Conservation (phyloP, 345 rosid species). For the Nephelium lappaceum region DNA sequence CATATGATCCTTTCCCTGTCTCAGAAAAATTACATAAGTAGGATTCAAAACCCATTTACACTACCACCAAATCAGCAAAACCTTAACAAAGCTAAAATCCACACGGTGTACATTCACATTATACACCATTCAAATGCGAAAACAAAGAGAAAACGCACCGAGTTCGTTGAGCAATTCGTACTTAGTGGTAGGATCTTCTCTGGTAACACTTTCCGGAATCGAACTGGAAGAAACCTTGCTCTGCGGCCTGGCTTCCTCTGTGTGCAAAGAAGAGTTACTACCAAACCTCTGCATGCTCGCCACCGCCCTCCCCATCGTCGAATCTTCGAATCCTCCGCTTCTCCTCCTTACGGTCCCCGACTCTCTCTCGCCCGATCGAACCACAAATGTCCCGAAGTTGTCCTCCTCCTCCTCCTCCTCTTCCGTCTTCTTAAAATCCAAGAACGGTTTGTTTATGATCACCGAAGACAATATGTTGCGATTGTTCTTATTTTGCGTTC, state of each 20-base stretch:
- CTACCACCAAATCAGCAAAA: constrained; percentile 10
- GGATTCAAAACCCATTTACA: background rate
- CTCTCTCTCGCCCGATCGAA: constrained; percentile 57
- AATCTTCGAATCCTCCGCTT: constrained; percentile 55
- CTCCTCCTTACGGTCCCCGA: constrained; percentile 55
- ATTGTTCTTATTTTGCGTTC: constrained; percentile 15
- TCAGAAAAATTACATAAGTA: constrained; percentile 14
- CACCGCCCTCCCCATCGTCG: constrained; percentile 65
- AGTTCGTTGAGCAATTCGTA: constrained; percentile 95
- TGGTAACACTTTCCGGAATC: constrained; percentile 79
- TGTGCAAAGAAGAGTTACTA: constrained; percentile 38
- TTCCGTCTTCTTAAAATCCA: constrained; percentile 23
- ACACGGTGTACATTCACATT: background rate
- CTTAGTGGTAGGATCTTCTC: constrained; percentile 92
- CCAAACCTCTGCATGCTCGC: constrained; percentile 29
- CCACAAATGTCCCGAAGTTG: constrained; percentile 83
- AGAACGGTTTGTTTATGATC: constrained; percentile 18
- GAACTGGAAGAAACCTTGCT: constrained; percentile 81
- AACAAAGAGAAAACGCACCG: constrained; percentile 44
- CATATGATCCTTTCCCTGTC: constrained; percentile 97
- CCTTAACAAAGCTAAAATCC: background rate
- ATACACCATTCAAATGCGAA: background rate
- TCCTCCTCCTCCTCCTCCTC: constrained; percentile 53
- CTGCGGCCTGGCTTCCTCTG: constrained; percentile 44
- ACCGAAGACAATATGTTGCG: constrained; percentile 38